A percentile compares a stretch with the other conserved stretches of the same genome.
phyloP scores from a whole-genome alignment of 495 filamentous ascomycete species.

The Xylaria bambusicola region DNA sequence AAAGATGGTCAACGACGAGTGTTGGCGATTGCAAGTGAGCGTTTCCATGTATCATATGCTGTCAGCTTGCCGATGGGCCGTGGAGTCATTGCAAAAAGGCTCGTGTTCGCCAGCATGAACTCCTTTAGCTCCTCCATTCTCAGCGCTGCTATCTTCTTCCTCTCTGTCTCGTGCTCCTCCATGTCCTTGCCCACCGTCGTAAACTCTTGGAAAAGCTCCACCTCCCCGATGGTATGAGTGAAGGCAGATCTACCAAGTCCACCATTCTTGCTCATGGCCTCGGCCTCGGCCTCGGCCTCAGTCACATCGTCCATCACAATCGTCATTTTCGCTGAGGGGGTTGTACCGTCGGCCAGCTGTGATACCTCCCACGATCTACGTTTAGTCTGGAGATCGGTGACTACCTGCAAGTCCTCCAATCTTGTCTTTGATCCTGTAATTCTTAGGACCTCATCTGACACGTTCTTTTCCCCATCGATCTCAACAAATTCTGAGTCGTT shows the following conservation, averaged over 20 bases:
- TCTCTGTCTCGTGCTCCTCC: conserved; percentile 15
- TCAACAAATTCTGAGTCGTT: conserved; percentile 24
- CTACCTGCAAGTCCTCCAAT: conserved; percentile 21
- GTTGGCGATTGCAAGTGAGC: too few species aligned
- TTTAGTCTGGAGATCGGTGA: conserved; percentile 19
- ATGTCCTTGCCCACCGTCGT: conserved; percentile 18
- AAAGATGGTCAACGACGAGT: too few species aligned
- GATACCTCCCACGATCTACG: conserved; percentile 17
- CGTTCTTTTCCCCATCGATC: conserved; percentile 17
- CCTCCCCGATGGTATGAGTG: conserved; percentile 19
- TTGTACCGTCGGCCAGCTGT: neutral
- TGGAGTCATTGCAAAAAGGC: conserved; percentile 17
- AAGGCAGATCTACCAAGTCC: conserved; percentile 10
- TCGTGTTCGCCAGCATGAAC: conserved; percentile 17
- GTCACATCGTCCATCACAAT: conserved; percentile 22
- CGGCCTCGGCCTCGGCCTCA: conserved; percentile 13
- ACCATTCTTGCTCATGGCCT: neutral
- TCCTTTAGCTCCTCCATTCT: conserved; percentile 21
- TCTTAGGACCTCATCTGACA: conserved; percentile 18
- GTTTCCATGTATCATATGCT: conserved; percentile 21
- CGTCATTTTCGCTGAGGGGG: conserved; percentile 19
- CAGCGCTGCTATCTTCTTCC: conserved; percentile 14
- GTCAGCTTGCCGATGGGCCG: conserved; percentile 21
- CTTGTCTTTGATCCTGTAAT: conserved; percentile 10
- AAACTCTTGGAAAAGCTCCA: conserved; percentile 21